Conservation (phyloP, 2,329 filamentous ascomycete species). For the Hypoxylon sp. region DNA sequence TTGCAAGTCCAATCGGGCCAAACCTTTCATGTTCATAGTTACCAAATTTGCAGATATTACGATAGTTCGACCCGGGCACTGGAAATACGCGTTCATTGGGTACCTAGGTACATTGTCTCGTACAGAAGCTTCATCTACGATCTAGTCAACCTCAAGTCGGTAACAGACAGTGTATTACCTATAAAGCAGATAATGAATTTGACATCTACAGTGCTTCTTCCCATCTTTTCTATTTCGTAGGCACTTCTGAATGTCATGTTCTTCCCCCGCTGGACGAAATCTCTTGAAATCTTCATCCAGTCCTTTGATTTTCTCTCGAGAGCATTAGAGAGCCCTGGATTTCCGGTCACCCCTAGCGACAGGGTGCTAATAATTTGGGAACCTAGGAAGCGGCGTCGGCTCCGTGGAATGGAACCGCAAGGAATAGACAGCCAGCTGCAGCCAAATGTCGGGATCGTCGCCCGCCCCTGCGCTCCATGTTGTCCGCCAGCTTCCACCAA, state of each 20-base stretch:
- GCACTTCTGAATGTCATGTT: slow-evolving; percentile 24
- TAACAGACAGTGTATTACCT: not conserved
- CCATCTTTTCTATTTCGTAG: slow-evolving; percentile 24
- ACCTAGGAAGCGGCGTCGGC: slow-evolving; percentile 17
- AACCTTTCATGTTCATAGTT: slow-evolving; percentile 15
- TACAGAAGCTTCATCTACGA: slow-evolving; percentile 12
- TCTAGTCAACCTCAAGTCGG: slow-evolving; percentile 9
- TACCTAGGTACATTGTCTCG: slow-evolving; percentile 16
- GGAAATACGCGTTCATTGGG: slow-evolving; percentile 22
- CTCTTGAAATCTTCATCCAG: slow-evolving; percentile 22
- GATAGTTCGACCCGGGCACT: slow-evolving; percentile 14
- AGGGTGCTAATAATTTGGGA: slow-evolving; percentile 11
- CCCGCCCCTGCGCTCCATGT: slow-evolving; percentile 4
- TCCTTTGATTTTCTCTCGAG: slow-evolving; percentile 13
- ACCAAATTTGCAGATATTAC: slow-evolving; percentile 22
- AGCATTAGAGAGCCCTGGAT: slow-evolving; percentile 3
- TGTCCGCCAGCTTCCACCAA: slow-evolving; percentile 22
- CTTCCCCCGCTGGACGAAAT: slow-evolving; percentile 18
- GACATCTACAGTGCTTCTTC: slow-evolving; percentile 1
- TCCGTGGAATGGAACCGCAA: slow-evolving; percentile 19
- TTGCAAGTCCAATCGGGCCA: slow-evolving; percentile 3
- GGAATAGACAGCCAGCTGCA: slow-evolving; percentile 15
- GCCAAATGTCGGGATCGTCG: slow-evolving; percentile 8
- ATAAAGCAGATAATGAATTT: not conserved
- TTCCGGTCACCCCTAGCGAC: slow-evolving; percentile 13